Evolutionary conservation across 176 grass and related monocot species (phyloP).

Genomic region (Lolium perenne): DNA sequence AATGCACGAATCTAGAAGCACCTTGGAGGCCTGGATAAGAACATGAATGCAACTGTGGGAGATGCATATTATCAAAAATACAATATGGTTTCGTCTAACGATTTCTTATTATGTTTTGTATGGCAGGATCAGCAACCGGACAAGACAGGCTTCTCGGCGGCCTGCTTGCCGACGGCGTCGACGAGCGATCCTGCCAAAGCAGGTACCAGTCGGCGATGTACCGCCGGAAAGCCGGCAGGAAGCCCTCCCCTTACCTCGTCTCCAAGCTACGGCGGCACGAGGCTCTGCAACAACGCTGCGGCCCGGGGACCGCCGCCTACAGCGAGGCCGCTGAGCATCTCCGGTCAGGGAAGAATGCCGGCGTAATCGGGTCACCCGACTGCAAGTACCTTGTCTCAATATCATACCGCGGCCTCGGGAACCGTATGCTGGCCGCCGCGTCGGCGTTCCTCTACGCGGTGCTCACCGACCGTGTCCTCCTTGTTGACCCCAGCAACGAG

Average conservation of each 20-base stretch:
- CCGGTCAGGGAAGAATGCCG: slow-evolving; percentile 28
- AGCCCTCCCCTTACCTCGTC: slow-evolving; percentile 51
- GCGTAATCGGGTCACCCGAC: slow-evolving; percentile 6
- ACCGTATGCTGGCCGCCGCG: slow-evolving; percentile 59
- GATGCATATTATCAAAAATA: not conserved
- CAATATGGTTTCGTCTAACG: not conserved
- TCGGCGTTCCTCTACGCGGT: slow-evolving; percentile 74
- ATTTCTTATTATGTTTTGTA: not conserved
- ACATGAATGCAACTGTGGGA: not conserved
- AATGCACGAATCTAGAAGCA: too few species aligned
- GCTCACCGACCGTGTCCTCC: slow-evolving; percentile 70
- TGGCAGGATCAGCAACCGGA: slow-evolving; percentile 9
- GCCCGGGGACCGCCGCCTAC: slow-evolving; percentile 61
- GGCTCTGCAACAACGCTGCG: slow-evolving; percentile 57
- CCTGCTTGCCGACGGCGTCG: slow-evolving; percentile 48
- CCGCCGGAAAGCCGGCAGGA: slow-evolving; percentile 35
- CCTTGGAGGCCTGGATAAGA: too few species aligned
- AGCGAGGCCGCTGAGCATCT: slow-evolving; percentile 39
- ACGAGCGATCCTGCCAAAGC: slow-evolving; percentile 51
- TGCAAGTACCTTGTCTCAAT: slow-evolving; percentile 71
- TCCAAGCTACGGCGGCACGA: slow-evolving; percentile 57
- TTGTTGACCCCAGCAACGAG: slow-evolving; percentile 54
- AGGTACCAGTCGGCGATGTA: slow-evolving; percentile 65
- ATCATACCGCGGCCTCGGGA: slow-evolving; percentile 62
- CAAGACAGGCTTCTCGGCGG: slow-evolving; percentile 62